Conservation (phyloP, 2,329 filamentous ascomycete genomes). For the Arachnomyces sp. region DNA sequence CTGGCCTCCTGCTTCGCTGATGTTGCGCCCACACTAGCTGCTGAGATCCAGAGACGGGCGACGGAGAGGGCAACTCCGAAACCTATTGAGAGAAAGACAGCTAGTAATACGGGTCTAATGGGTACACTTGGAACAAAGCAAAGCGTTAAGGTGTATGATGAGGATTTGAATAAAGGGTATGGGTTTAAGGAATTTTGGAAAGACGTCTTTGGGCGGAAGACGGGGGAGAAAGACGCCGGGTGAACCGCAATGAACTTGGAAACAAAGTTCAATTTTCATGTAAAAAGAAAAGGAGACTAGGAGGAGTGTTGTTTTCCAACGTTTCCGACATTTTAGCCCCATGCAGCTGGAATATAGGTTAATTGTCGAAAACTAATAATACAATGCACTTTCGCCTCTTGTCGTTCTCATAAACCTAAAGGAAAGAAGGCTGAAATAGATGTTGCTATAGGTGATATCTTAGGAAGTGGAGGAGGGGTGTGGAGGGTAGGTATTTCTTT, state of each 20-base stretch:
- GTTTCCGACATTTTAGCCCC: too few relatives aligned
- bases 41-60: conserved; percentile 65
- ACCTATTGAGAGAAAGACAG: too few relatives aligned
- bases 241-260: too few relatives aligned
- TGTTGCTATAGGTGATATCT: too few relatives aligned
- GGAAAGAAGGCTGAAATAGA: too few relatives aligned
- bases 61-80: conserved; percentile 34
- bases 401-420: too few relatives aligned
- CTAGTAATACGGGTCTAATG: conserved; percentile 47
- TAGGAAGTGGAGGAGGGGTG: neutral
- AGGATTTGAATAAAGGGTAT: conserved; percentile 62
- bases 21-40: conserved; percentile 67
- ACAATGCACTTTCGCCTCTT: too few relatives aligned
- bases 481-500: neutral
- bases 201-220: conserved; percentile 56
- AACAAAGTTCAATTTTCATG: too few relatives aligned
- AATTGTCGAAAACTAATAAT: too few relatives aligned
- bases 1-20: conserved; percentile 75
- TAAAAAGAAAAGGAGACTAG: too few relatives aligned
- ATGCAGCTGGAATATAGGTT: too few relatives aligned
- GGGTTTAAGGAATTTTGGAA: conserved; percentile 85
- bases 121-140: conserved; percentile 48
- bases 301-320: too few relatives aligned
- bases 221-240: conserved; percentile 1
- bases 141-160: conserved; percentile 62